Evolutionary conservation across 139 green algal genomes (phyloP).

Genomic region (Closterium sp.): DNA sequence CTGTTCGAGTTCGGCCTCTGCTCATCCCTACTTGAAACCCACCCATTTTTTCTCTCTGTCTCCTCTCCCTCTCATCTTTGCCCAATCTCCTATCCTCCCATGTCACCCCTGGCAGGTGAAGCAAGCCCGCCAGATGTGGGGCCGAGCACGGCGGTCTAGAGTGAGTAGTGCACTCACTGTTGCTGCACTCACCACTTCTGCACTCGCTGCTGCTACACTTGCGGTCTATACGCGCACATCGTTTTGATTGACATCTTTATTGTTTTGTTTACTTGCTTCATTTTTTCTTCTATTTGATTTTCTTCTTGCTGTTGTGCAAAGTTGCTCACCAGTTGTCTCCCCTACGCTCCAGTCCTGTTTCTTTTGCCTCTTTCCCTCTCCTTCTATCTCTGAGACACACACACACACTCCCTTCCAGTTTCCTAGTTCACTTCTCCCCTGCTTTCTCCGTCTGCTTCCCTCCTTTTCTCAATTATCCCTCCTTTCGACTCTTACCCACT

Average conservation of each 20-base stretch:
- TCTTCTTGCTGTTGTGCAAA: not conserved
- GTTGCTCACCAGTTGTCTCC: no score
- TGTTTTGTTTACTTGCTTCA: not conserved
- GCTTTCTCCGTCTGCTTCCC: not conserved
- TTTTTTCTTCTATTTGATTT: not conserved
- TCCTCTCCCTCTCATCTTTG: not conserved
- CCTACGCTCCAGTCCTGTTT: not conserved
- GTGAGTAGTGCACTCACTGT: not conserved
- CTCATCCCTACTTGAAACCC: no score
- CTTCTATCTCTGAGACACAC: not conserved
- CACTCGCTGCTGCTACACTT: no score
- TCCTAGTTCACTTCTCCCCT: not conserved
- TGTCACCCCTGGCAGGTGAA: slow-evolving; percentile 52
- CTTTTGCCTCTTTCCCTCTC: not conserved
- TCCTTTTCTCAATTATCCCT: not conserved
- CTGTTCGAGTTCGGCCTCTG: no score
- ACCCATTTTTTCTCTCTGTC: not conserved
- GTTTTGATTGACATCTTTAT: no score
- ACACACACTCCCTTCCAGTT: not conserved
- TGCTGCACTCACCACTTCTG: not conserved
- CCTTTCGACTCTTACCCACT: not conserved
- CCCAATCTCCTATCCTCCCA: no score
- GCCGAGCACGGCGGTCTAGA: slow-evolving; percentile 43
- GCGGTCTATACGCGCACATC: not conserved
- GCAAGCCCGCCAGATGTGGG: slow-evolving; percentile 45